Evolutionary conservation across 768 basidiomycete species (phyloP), one percentile per base, ranked within the genome.

Genomic region (Lactarius deliciosus): DNA sequence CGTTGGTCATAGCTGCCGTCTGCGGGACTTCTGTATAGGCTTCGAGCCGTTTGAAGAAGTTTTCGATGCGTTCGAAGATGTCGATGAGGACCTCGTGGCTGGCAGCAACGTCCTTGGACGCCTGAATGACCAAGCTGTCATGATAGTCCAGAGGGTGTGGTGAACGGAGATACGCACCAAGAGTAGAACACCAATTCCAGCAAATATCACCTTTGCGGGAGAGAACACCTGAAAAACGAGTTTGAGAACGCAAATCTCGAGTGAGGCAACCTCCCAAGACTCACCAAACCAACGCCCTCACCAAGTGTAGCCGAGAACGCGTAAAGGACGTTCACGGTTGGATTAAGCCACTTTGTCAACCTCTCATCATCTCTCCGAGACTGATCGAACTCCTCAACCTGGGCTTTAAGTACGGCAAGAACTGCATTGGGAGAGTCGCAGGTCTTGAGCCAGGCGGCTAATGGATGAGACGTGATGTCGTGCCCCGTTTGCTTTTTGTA

Each of bases 311-410:
- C 5, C 0, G 57, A 56, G n/a, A 65, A 60, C 1, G 15, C 15
- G n/a, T 36, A 38, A 13, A 65, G 34, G 8, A 61, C 60, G 0
- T 61, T 30, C 0, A 65, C 16, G 1, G 34, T 60, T 0, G 64
- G 53, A 54, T 22, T 4, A 4, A 60, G 41, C 64, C 54, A 61
- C 2, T 30, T 65, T 16, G 64, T 53, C 11, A 64, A 25, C 20
- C 10, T 60, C 1, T 57, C 25, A n/a, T 36, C 15, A 30, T 22
- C 25, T 9, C 20, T 57, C n/a, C 8, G 20, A 8, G 38, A 34
- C 22, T 47, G 64, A 6, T 25, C 32, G 4, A 53, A 54, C 9
- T 15, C 41, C 4, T 57, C 40, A 20, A 61, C 18, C 18, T 61
- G 59, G 6, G 18, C 38, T 43, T 13, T 16, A 18, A 65, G 53